Conservation (phyloP, 2,329 filamentous ascomycete species). For the Lachnellula cervina region DNA sequence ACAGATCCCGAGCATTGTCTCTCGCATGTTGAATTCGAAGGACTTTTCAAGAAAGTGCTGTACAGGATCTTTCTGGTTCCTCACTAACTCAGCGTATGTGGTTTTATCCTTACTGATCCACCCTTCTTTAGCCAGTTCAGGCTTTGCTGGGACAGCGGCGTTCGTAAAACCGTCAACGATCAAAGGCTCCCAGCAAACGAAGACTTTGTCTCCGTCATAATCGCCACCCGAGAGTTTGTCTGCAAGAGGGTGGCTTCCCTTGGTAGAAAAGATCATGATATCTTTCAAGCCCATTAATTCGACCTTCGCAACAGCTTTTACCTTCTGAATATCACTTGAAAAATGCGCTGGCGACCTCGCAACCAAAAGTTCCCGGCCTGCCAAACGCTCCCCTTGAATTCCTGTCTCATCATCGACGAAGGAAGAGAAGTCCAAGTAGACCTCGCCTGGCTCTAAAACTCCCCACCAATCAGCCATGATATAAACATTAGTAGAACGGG, state of each 20-base stretch:
- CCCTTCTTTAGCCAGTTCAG: conserved; percentile 43
- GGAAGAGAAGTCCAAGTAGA: conserved; percentile 63
- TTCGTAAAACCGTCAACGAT: conserved; percentile 64
- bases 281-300: conserved; percentile 67
- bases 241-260: conserved; percentile 58
- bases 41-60: conserved; percentile 46
- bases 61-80: conserved; percentile 1
- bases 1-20: conserved; percentile 55
- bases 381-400: conserved; percentile 43
- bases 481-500: conserved; percentile 55
- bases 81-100: conserved; percentile 30
- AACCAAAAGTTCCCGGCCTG: conserved; percentile 62
- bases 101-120: conserved; percentile 46
- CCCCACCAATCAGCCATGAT: conserved; percentile 66
- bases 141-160: conserved; percentile 42
- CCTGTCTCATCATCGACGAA: conserved; percentile 51
- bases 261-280: conserved; percentile 69
- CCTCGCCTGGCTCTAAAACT: conserved; percentile 57
- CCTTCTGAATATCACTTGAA: conserved; percentile 67
- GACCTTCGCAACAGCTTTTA: conserved; percentile 51
- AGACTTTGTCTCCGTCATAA: conserved; percentile 73
- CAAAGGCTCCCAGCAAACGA: conserved; percentile 67
- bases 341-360: conserved; percentile 66
- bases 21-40: conserved; percentile 54
- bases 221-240: conserved; percentile 72